Evolutionary conservation across 345 rosid genomes (phyloP), one percentile per base, ranked within the genome.

Genomic region (Adansonia digitata): DNA sequence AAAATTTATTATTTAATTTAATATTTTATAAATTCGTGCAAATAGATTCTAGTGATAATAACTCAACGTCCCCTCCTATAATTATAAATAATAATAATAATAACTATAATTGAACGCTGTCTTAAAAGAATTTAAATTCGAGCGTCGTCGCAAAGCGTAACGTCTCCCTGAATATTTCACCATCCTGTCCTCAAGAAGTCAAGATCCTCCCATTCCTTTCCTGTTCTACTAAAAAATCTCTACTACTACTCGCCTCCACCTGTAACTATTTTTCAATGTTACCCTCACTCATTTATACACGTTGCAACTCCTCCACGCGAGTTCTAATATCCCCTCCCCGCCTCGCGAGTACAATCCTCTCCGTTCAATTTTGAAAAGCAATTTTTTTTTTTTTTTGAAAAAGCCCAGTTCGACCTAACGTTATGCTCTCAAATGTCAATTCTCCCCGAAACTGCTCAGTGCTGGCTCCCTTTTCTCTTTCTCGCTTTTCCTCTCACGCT

Each of bases 151-250:
- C 82, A 85, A 70, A 10, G 81, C 88, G 84, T 86, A 84, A 88
- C 92, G 94, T 82, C 87, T 82, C 86, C 83, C 75, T 74, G 84
- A 85, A 74, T 86, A 71, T 84, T 70, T 83, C 81, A 39, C 51
- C 22, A 40, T 79, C 51, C 81, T 53, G 42, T 6, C 42, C 4
- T 24, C 14, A 53, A n/a, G n/a, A n/a, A n/a, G n/a, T n/a, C n/a
- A n/a, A 52, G 1, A 39, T 46, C 10, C 26, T 48, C 69, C 20
- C 53, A 0, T 55, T 12, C 61, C 5, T 10, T 1, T 63, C 39
- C 18, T 22, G 12, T 62, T 69, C 60, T 14, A 22, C 71, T 27
- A 14, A 15, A 67, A 26, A 42, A 22, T 42, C 51, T 27, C 69
- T 17, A 3, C 46, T 80, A n/a, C 29, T 4, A 80, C 81, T 59